Base-by-base conservation (phyloP, 495 filamentous ascomycete species). In the Niebla homalea region DNA sequence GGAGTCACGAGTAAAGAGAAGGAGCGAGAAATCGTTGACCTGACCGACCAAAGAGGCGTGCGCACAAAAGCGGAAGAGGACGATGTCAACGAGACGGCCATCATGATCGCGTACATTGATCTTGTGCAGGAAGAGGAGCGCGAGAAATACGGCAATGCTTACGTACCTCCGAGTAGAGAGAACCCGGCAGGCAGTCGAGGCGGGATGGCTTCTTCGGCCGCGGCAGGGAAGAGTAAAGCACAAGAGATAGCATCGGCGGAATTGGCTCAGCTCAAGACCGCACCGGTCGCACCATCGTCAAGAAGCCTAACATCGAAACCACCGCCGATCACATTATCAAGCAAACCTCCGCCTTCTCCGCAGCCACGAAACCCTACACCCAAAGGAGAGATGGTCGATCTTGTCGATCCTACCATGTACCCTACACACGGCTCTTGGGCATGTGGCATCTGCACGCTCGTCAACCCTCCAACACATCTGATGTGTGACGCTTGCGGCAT, bases 51-150 rank as follows among this genome's bases (percentile, higher is more conserved):
- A 41, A 84, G 82, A 57, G 86, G 87, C 0, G 88, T 92, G 70
- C 70, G 75, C 36, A 95, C 90, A 0, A 74, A 88, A 60, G 85
- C 86, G 0, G 86, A 93, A 57, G 85, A 92, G 57, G 89, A 95
- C 46, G 83, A 88, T 56, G 90, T 87, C 1, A 90, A 95, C 53
- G 87, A 96, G 41, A 73, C 75, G 18, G 89, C 90, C n/a, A 94
- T 95, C 55, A 74, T 87, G 50, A 78, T 88, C 55, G 90, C 88
- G 0, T 75, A 90, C 22, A 87, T 85, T 67, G 90, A 97, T 48
- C 66, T 97, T 10, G 83, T 93, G 25, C 82, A 89, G 57, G 76
- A 89, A 55, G 84, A 89, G 56, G 90, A 96, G 56, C 76, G 83
- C 48, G 77, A 75, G 60, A 83, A 78, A 60, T 78, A 85, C 51